Conservation (phyloP, 257 asterid species). For the Asclepias syriaca region DNA sequence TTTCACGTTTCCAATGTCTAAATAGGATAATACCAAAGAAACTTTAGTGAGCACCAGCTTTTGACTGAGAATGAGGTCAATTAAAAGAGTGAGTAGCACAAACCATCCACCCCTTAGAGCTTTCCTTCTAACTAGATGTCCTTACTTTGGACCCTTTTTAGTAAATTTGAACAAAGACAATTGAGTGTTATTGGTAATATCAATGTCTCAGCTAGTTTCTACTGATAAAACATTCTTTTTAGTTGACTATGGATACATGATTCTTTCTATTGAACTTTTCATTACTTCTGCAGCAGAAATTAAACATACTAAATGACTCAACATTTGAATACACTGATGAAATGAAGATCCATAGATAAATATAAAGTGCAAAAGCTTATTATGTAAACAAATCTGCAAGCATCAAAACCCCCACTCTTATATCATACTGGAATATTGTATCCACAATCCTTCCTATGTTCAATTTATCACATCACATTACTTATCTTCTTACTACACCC, state of each 20-base stretch:
- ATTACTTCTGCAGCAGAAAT: neutral
- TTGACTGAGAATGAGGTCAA: neutral
- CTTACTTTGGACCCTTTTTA: neutral
- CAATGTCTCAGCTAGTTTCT: neutral
- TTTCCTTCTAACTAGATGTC: neutral
- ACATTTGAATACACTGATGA: neutral
- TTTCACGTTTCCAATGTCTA: neutral
- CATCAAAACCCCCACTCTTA: neutral
- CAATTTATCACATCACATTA: neutral
- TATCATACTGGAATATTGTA: neutral
- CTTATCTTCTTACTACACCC: neutral
- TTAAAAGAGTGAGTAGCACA: neutral
- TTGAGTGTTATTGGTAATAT: neutral
- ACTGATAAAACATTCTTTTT: neutral
- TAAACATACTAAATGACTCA: neutral
- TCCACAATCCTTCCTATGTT: neutral
- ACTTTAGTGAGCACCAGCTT: neutral
- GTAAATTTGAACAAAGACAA: neutral
- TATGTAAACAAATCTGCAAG: neutral
- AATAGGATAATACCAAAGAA: neutral
- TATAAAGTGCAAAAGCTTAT: too few relatives aligned
- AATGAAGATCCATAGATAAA: neutral
- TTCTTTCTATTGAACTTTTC: neutral
- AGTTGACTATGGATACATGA: neutral
- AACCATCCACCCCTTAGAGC: neutral